Evolutionary conservation across 192 early-diverging fungal genomes (phyloP).

Genomic region (Thamnidium elegans): DNA sequence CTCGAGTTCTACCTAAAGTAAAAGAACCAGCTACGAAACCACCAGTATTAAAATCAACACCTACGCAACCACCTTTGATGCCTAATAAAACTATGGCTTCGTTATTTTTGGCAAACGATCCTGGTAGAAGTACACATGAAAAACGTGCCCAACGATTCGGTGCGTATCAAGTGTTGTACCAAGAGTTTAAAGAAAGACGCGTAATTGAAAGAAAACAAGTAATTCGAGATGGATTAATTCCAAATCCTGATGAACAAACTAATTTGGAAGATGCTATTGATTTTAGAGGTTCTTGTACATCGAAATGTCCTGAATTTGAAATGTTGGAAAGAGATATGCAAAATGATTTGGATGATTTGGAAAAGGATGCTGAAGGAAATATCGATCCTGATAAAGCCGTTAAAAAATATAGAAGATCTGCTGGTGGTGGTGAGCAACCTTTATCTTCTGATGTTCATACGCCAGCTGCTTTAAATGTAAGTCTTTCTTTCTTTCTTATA

Average conservation of each 20-base stretch:
- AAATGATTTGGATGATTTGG: constrained; percentile 68
- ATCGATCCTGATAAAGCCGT: constrained; percentile 66
- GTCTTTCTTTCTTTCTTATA: background rate
- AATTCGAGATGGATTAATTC: constrained; percentile 56
- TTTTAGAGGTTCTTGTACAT: constrained; percentile 76
- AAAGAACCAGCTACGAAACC: too few species aligned
- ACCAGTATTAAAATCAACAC: too few species aligned
- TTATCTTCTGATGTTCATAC: constrained; percentile 89
- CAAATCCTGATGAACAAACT: constrained; percentile 51
- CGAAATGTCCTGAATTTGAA: constrained; percentile 92
- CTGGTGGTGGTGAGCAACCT: constrained; percentile 83
- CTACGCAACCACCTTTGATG: too few species aligned
- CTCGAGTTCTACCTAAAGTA: too few species aligned
- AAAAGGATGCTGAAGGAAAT: constrained; percentile 46
- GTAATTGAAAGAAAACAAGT: constrained; percentile 61
- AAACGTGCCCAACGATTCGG: too few species aligned
- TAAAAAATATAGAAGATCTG: constrained; percentile 79
- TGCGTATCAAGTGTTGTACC: too few species aligned
- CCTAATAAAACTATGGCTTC: too few species aligned
- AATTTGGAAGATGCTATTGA: constrained; percentile 62
- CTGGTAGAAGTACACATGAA: too few species aligned
- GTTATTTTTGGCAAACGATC: too few species aligned
- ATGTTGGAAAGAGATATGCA: constrained; percentile 79
- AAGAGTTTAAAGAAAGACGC: constrained; percentile 59
- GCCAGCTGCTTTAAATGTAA: constrained; percentile 63